Conservation (phyloP, 805 yeast species). For the Scheffersomyces stipitis region DNA sequence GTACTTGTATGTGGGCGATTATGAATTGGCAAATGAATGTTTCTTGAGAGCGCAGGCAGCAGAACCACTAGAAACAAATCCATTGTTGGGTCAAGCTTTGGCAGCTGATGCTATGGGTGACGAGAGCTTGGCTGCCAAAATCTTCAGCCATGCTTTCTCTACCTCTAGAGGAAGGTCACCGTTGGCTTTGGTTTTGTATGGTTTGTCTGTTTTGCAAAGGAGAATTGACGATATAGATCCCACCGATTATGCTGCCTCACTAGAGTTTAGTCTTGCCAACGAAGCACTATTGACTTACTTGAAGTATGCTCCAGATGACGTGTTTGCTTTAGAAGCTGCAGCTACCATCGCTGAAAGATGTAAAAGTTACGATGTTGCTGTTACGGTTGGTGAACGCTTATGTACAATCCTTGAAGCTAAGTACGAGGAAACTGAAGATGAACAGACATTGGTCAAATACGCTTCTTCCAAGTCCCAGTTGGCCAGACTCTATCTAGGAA, state of each 20-base stretch:
- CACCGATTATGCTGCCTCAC: slow-evolving; percentile 57
- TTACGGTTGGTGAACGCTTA: slow-evolving; percentile 45
- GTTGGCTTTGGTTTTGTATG: slow-evolving; percentile 70
- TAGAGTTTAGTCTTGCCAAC: slow-evolving; percentile 65
- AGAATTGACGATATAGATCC: slow-evolving; percentile 46
- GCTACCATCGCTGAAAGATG: slow-evolving; percentile 66
- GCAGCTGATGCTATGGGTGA: slow-evolving; percentile 54
- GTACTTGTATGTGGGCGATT: slow-evolving; percentile 67
- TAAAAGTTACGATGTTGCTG: slow-evolving; percentile 58
- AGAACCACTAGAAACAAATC: slow-evolving; percentile 68
- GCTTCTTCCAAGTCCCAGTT: slow-evolving; percentile 65
- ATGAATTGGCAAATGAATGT: slow-evolving; percentile 70
- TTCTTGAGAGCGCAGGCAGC: slow-evolving; percentile 73
- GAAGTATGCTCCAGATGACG: slow-evolving; percentile 60
- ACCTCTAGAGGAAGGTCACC: slow-evolving; percentile 74
- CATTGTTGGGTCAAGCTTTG: slow-evolving; percentile 90
- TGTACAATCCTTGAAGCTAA: slow-evolving; percentile 50
- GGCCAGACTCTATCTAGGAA: slow-evolving; percentile 70
- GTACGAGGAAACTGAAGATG: slow-evolving; percentile 58
- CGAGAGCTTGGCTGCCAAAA: slow-evolving; percentile 45
- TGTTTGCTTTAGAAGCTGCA: slow-evolving; percentile 55
- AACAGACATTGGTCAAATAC: slow-evolving; percentile 46
- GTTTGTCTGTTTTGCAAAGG: slow-evolving; percentile 52
- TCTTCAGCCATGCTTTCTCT: slow-evolving; percentile 76
- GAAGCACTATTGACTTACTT: slow-evolving; percentile 65